Percentiles rank a stretch among this genome's conserved stretches.
Conservation (phyloP, 495 filamentous ascomycete genomes). For the Extremus antarcticus region DNA sequence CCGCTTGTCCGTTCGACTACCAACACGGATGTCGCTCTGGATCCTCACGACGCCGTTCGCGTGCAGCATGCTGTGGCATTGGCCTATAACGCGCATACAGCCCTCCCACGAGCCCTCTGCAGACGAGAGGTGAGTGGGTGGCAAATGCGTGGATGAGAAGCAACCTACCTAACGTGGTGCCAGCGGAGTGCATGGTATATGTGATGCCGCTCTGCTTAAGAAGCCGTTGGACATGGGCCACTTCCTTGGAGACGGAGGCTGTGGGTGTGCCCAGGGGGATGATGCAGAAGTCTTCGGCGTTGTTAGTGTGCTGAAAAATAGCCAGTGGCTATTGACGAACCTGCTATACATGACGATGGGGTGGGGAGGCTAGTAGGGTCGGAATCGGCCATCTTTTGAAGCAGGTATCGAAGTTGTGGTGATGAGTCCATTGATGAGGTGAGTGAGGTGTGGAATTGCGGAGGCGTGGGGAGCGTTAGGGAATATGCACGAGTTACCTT, state of each 20-base stretch:
- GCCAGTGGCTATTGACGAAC: neutral
- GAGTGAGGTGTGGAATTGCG: neutral
- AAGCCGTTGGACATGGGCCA: conserved; percentile 82
- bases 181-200: conserved; percentile 83
- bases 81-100: conserved; percentile 79
- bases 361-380: conserved; percentile 24
- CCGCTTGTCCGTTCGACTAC: conserved; percentile 64
- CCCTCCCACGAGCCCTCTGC: conserved; percentile 85
- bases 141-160: too few relatives aligned
- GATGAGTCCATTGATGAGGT: conserved; percentile 7
- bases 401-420: conserved; percentile 16
- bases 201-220: conserved; percentile 66
- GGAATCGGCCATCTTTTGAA: conserved; percentile 8
- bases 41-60: conserved; percentile 68
- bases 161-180: conserved; percentile 77
- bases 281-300: conserved; percentile 29
- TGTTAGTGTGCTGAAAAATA: neutral
- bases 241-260: conserved; percentile 73
- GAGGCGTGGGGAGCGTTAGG: too few relatives aligned
- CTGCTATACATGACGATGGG: conserved; percentile 28
- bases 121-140: too few relatives aligned
- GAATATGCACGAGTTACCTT: too few relatives aligned
- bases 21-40: conserved; percentile 80
- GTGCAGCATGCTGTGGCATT: conserved; percentile 79
- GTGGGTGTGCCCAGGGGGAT: conserved; percentile 61